Evolutionary conservation across 805 yeast genomes (phyloP), one percentile per base, ranked within the genome.

Genomic region (Metschnikowia reukaufii): DNA sequence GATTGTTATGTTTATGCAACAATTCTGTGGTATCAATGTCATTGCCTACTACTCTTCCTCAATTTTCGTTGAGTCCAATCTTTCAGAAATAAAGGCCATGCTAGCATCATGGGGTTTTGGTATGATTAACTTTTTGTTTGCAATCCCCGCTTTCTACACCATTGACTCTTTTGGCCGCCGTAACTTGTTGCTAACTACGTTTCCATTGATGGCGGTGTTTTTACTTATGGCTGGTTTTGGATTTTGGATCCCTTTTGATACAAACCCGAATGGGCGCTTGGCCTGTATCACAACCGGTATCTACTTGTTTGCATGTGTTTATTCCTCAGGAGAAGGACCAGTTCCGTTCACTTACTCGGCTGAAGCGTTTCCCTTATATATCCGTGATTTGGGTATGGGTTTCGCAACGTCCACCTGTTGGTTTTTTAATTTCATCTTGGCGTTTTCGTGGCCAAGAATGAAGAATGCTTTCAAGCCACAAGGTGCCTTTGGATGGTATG

Each of bases 331-430:
- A 45, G 88, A 86, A 64, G 96, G 96, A 36, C 95, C 94, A 12
- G 94, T 88, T 37, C 95, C 96, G 3, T 88, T 88, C 70, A 85
- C 94, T 2, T 86, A 88, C 61, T 83, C 90, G 19, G 95, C 96
- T 8, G 96, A 88, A 65, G 86, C 85, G 58, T 79, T 71, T 85
- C 88, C 92, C 50, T 72, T 87, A 59, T 84, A 85, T 59, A 79
- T 86, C 51, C 80, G 95, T 67, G 90, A 88, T 55, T 68, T 86
- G 44, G 91, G 92, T 44, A 84, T 88, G 83, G 82, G 90, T 2
- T 72, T 83, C 52, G 92, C 91, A 23, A 83, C 91, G 25, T 84
- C 87, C 17, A 80, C 84, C 16, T 73, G 85, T 62, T 83, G 88
- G 88, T 83, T 83, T 66, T 83, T 83, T 74, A 83, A 83, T 63